phyloP scores from a whole-genome alignment of 1,284 basidiomycete species.

The Stygiomarasmius scandens region DNA sequence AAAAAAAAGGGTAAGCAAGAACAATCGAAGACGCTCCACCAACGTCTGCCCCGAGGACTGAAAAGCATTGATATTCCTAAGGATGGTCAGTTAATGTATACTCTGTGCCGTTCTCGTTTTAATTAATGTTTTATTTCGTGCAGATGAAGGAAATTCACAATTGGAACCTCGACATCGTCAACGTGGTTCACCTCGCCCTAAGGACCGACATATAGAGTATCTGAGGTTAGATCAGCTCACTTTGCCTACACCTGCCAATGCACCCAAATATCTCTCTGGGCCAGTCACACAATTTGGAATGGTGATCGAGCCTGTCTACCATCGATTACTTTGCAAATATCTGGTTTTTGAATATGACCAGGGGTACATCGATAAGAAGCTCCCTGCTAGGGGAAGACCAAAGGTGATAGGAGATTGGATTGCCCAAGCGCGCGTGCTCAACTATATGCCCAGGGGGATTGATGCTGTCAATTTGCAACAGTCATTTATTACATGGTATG shows the following conservation, averaged over 20 bases:
- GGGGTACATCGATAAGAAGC: not conserved
- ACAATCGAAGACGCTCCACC: no score
- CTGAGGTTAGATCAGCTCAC: not conserved
- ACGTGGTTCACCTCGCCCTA: no score
- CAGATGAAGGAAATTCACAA: no score
- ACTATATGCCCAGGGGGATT: not conserved
- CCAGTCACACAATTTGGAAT: not conserved
- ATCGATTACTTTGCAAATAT: not conserved
- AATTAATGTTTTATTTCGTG: no score
- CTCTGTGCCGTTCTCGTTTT: no score
- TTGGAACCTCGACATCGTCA: no score
- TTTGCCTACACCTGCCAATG: not conserved
- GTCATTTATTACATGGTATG: not conserved
- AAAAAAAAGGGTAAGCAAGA: no score
- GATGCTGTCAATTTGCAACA: not conserved
- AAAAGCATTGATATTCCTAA: no score
- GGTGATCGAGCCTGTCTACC: not conserved
- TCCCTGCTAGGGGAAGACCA: not conserved
- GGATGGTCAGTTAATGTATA: no score
- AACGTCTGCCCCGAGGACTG: no score
- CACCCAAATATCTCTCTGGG: not conserved
- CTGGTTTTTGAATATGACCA: not conserved
- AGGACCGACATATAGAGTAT: not conserved
- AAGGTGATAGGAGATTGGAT: not conserved
- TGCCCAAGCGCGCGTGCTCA: not conserved